Percentiles rank a stretch among this genome's conserved stretches.
Evolutionary conservation across 2,329 filamentous ascomycete species (phyloP).

Genomic region (Stagonosporopsis tanaceti): DNA sequence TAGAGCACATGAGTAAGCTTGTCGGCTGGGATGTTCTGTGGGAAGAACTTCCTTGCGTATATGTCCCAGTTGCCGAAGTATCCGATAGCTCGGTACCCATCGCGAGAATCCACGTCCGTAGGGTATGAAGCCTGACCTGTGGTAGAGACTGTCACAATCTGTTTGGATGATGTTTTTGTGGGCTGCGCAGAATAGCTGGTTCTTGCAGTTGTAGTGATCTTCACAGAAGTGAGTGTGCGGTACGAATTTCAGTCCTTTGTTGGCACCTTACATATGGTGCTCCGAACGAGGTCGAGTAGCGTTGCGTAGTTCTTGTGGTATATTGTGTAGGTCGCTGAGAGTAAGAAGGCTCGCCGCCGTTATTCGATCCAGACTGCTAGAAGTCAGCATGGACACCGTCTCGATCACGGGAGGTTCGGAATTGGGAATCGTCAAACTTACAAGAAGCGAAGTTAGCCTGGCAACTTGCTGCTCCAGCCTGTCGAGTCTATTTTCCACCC

Average conservation of each 20-base stretch:
- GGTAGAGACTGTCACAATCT: background rate
- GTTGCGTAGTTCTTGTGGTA: conserved; percentile 6
- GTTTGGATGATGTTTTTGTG: background rate
- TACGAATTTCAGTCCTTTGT: background rate
- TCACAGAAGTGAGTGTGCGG: background rate
- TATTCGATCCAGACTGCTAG: conserved; percentile 4
- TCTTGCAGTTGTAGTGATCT: conserved; percentile 8
- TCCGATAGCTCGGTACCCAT: conserved; percentile 55
- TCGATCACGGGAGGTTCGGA: no score
- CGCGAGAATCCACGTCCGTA: conserved; percentile 4
- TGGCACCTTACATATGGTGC: conserved; percentile 12
- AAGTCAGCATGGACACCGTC: background rate
- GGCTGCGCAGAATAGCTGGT: background rate
- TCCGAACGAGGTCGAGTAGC: conserved; percentile 12
- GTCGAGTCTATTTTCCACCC: conserved; percentile 11
- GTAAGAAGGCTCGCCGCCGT: background rate
- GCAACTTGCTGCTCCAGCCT: conserved; percentile 8
- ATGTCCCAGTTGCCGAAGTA: conserved; percentile 86
- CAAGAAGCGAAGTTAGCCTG: conserved; percentile 7
- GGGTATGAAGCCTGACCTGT: conserved; percentile 2
- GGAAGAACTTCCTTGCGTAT: conserved; percentile 84
- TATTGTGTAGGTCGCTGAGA: background rate
- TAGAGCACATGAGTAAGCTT: conserved; percentile 91
- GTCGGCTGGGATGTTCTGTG: conserved; percentile 80
- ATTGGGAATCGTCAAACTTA: background rate